Conservation (phyloP, 139 green algal genomes). For the Chlorella sp. region DNA sequence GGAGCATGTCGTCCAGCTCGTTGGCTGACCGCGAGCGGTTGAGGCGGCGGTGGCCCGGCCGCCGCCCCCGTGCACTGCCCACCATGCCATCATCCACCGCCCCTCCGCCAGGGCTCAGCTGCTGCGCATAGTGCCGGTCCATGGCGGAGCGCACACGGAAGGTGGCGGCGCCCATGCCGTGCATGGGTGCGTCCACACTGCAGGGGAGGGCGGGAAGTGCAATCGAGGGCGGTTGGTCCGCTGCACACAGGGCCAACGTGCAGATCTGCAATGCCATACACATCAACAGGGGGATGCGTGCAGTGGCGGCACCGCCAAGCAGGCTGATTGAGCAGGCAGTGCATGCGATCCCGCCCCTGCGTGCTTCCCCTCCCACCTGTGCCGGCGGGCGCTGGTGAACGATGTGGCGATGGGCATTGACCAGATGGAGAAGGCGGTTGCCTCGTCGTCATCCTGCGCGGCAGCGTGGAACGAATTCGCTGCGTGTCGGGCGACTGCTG, state of each 20-base stretch:
- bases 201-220: neutral
- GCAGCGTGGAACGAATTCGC: no score
- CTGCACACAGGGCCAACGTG: no score
- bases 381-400: conserved; percentile 4
- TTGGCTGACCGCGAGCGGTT: conserved; percentile 20
- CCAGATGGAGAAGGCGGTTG: conserved; percentile 8
- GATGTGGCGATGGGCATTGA: conserved; percentile 24
- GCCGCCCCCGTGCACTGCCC: neutral
- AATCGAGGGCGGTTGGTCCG: no score
- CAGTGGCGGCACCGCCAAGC: neutral
- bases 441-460: neutral
- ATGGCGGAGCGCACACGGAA: neutral
- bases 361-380: neutral
- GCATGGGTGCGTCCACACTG: conserved; percentile 1
- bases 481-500: no score
- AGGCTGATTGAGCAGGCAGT: neutral
- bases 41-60: conserved; percentile 21
- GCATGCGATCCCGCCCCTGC: neutral
- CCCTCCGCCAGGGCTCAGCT: neutral
- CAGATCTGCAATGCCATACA: no score
- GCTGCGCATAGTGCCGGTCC: neutral
- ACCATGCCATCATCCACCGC: neutral
- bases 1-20: conserved; percentile 10
- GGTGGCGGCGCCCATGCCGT: neutral
- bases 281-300: no score